Base-by-base conservation (phyloP, 2,329 filamentous ascomycete genomes). In the Trichoderma hamatum region DNA sequence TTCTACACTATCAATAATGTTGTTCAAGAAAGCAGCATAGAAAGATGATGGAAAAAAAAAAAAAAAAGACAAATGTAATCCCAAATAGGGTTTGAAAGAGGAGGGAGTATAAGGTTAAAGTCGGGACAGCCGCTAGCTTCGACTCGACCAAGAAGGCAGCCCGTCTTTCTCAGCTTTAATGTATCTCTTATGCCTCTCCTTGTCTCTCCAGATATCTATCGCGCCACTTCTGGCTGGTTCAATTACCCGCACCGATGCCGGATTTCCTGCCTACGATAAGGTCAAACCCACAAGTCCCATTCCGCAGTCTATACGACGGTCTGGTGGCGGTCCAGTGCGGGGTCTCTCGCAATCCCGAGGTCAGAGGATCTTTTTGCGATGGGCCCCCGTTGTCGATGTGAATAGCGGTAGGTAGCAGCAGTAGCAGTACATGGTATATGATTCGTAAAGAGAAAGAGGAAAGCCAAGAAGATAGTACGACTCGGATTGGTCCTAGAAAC, bases 201-300 rank as follows among this genome's bases (percentile, higher is more conserved):
- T 30, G 13, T 39, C 39, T 21, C 14, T 49, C 21, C 63, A 58
- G 21, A 34, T 19, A 7, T 67, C 16, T 26, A 58, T 36, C 39
- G 34, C 28, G 63, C 63, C 52, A 67, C 39, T 14, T 21, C 30
- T 30, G 59, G 63, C 54, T 56, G 30, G 26, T 49, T 21, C 34
- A 28, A 46, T 58, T 58, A 39, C 19, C 62, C 39, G 54, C 54
- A 36, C 63, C 63, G 63, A 67, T 67, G 63, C 63, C 63, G 63
- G 54, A 59, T 59, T 26, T 34, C 34, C 54, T 49, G 39, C 28
- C n/a, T 62, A 28, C 26, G 63, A 67, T 67, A 51, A 46, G 63
- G 49, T 36, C 58, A 59, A 67, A n/a, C 54, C 46, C 28, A 28
- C 52, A 67, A 34, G 52, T 59, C 58, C 61, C 49, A 54, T 64